Base-by-base conservation (phyloP, 2,329 filamentous ascomycete species). In the Ophiostoma triangulosporum region DNA sequence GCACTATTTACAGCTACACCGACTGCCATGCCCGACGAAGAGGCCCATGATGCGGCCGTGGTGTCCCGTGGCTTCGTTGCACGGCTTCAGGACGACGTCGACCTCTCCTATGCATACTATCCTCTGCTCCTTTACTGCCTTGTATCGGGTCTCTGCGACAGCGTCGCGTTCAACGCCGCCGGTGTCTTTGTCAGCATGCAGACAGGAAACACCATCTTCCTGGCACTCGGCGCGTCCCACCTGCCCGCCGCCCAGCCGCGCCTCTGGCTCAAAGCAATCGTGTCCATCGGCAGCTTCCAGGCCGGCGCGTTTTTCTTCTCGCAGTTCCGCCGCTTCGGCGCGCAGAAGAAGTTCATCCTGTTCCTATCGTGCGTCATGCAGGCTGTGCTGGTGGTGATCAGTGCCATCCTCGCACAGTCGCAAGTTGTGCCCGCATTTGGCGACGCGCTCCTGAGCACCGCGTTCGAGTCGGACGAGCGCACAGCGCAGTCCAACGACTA, bases 181-280 rank as follows among this genome's bases (percentile, higher is more conserved):
- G 84, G 85, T 12, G 83, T 83, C 3, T 91, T 91, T 61, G 85
- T 88, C 38, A 86, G 82, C 61, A 90, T 90, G 86, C 86, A 90
- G 64, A 90, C 86, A 31, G 85, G 83, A 55, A 91, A 91, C 66
- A 89, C 86, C 5, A 78, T 91, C 48, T 91, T 88, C 64, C 72
- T 89, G 14, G 86, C 85, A 8, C 75, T 90, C 3, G 86, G 86
- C 3, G 59, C 59, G 1, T 54, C 59, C 1, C 43, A 55, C n/a
- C 70, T 89, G n/a, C 73, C 79, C 8, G 76, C 78, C 0, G 61
- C 62, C 33, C 68, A 73, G 51, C 71, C 71, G 7, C 76, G 74
- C 17, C 75, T 83, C 50, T 87, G 82, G 81, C 75, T 84, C 62
- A 86, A 87, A 59, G 86, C 86, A 0, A 73, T 76, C n/a, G 76